Evolutionary conservation across 352 stramenopile genomes (phyloP), one percentile per base, ranked within the genome.

Genomic region (Phytophthora lateralis): DNA sequence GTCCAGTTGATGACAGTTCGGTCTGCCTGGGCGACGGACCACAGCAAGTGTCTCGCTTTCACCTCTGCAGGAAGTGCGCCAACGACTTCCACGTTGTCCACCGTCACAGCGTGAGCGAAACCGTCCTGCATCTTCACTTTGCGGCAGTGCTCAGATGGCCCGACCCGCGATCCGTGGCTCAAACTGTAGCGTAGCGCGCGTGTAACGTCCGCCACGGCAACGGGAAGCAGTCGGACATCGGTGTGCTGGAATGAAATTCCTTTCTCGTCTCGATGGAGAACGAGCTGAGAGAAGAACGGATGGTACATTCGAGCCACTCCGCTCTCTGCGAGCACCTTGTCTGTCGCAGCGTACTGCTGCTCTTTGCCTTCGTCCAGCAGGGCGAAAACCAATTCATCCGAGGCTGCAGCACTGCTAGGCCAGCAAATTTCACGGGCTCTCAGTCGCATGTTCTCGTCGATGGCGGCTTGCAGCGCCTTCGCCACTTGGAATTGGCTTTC

Each of bases 311-410:
- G 24, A 6, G 63, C 44, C 21, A 71, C 51, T 4, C 63, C 63
- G 14, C 63, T 67, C 15, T 59, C 58, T 24, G 62, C 57, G 45
- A 71, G 21, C 1, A 71, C 29, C 18, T 63, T 67, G 54, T 71
- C 57, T 3, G 57, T 66, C 0, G 52, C 63, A 38, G 57, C 63
- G 24, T 68, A 68, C 8, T 68, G 58, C 11, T 68, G 21, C 10
- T 68, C 63, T 18, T 72, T 72, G 10, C 67, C 55, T 43, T 75
- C 66, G 18, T 75, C 66, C 8, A 71, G 29, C 14, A 75, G 42
- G 9, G 61, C 66, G 42, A 75, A 75, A 17, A 75, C 43, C 7
- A 75, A 12, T 32, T 75, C 55, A 8, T 75, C 66, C 10, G 66
- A 71, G 12, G 57, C 52, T 4, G 49, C 56, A 3, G 39, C 29